Evolutionary conservation across 495 filamentous ascomycete species (phyloP).

Genomic region (Penicillium samsonianum): DNA sequence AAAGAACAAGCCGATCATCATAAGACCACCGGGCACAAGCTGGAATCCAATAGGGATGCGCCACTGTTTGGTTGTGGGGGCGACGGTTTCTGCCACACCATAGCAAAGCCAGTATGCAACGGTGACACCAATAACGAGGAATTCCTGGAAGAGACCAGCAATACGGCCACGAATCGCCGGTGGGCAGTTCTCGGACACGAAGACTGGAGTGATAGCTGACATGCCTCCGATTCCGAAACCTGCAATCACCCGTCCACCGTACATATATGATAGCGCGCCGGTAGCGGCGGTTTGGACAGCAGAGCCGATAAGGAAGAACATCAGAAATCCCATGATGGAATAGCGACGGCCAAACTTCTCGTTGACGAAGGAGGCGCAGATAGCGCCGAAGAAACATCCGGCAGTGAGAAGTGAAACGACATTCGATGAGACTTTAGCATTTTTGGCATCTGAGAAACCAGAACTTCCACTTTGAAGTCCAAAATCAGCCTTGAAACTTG

Average conservation of each 20-base stretch:
- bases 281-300: not conserved
- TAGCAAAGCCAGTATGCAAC: conserved; percentile 28
- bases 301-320: not conserved
- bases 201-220: not conserved
- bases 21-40: conserved; percentile 61
- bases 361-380: not conserved
- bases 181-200: not conserved
- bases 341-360: not conserved
- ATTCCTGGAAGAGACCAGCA: conserved; percentile 39
- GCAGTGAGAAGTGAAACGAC: not conserved
- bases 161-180: not conserved
- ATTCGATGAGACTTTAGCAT: not conserved
- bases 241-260: not conserved
- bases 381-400: not conserved
- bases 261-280: not conserved
- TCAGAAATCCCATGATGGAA: not conserved
- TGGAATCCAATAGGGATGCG: conserved; percentile 65
- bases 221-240: not conserved
- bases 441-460: not conserved
- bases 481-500: not conserved
- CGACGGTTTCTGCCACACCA: not conserved
- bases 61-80: conserved; percentile 43
- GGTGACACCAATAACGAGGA: conserved; percentile 31
- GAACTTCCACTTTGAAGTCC: not conserved
- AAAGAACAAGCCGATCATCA: conserved; percentile 62